Conservation (phyloP, 176 grass and related monocot species). For the Oropetium thomaeum region DNA sequence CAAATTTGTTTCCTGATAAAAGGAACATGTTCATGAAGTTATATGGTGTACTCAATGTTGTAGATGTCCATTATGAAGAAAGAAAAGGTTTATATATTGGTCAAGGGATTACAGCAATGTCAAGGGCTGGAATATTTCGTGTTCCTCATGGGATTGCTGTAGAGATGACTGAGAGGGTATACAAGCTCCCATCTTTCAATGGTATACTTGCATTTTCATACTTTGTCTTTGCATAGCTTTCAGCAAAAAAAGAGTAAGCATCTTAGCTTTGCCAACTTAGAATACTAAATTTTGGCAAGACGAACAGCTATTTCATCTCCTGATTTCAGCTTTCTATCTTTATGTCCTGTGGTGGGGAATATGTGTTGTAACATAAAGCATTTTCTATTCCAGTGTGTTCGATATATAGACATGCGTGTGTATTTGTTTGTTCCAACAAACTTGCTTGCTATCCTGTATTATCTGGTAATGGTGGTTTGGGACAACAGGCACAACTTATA, state of each 20-base stretch:
- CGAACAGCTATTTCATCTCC: too few species aligned
- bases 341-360: too few species aligned
- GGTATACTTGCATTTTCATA: conserved; percentile 43
- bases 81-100: conserved; percentile 88
- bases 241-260: conserved; percentile 12
- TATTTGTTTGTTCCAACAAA: not conserved
- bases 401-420: not conserved
- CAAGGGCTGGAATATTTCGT: conserved; percentile 84
- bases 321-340: too few species aligned
- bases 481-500: not conserved
- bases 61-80: conserved; percentile 85
- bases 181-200: conserved; percentile 90
- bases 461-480: not conserved
- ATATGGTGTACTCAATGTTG: conserved; percentile 32
- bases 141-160: conserved; percentile 82
- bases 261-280: too few species aligned
- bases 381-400: not conserved
- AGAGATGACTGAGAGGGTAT: conserved; percentile 83
- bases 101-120: conserved; percentile 72
- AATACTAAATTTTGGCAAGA: too few species aligned
- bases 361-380: not conserved
- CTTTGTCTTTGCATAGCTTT: not conserved
- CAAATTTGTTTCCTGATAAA: conserved; percentile 9
- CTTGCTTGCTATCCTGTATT: not conserved
- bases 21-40: not conserved